Conservation (phyloP, 179 eudicot genomes). For the Beta corolliflora region DNA sequence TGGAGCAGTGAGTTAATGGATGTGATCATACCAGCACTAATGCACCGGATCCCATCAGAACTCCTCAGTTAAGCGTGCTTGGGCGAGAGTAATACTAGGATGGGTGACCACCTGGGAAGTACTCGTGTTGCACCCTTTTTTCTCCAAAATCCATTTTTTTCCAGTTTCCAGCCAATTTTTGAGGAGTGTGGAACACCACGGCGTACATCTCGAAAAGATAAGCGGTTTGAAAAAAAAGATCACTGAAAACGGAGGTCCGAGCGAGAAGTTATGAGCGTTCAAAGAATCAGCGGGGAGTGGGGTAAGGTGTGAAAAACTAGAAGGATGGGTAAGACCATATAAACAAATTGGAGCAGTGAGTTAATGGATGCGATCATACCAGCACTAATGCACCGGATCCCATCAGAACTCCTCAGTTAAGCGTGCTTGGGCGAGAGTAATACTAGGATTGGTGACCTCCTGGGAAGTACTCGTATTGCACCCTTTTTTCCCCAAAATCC, state of each 20-base stretch:
- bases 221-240: too few species aligned
- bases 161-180: too few species aligned
- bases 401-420: slow-evolving; percentile 46
- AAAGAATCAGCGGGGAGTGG: too few species aligned
- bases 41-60: slow-evolving; percentile 47
- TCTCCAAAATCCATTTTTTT: too few species aligned
- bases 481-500: too few species aligned
- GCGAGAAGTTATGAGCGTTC: too few species aligned
- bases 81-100: slow-evolving; percentile 39
- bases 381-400: slow-evolving; percentile 47
- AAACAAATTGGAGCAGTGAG: too few species aligned
- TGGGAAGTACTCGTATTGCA: too few species aligned
- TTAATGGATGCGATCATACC: slow-evolving; percentile 40
- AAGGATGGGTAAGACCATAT: too few species aligned
- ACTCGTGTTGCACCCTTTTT: slow-evolving; percentile 49
- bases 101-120: slow-evolving; percentile 45
- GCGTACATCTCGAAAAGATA: too few species aligned
- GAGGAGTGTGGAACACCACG: too few species aligned
- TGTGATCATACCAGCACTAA: slow-evolving; percentile 40
- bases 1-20: not conserved
- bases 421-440: slow-evolving; percentile 48
- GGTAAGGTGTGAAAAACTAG: not conserved
- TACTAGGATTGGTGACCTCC: slow-evolving; percentile 49
- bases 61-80: slow-evolving; percentile 33
- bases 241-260: too few species aligned